phyloP scores from a whole-genome alignment of 192 early-diverging fungal species.

The Geosiphon pyriformis region DNA sequence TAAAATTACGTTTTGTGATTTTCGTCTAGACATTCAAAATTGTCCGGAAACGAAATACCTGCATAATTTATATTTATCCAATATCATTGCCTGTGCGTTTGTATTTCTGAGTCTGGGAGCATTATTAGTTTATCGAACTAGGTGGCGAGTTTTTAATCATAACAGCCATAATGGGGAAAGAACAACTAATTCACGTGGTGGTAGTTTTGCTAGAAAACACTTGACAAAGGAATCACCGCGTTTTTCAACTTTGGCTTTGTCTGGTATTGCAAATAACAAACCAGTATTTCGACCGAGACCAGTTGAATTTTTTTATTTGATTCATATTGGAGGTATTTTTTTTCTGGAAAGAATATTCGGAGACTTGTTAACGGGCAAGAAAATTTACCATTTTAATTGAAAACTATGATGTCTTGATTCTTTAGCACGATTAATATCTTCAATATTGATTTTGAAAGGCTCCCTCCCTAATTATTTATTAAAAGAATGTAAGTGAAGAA shows the following conservation, averaged over 20 bases:
- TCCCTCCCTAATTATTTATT: neutral
- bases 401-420: no score
- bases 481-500: neutral
- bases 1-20: neutral
- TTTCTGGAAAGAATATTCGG: no score
- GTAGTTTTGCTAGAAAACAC: neutral
- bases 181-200: neutral
- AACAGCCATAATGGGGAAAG: neutral
- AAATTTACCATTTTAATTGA: no score
- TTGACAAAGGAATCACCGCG: neutral
- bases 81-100: neutral
- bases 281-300: neutral
- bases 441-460: neutral
- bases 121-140: neutral
- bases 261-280: neutral
- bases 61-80: neutral
- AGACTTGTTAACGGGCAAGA: no score
- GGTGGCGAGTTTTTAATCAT: no score
- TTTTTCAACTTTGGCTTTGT: neutral
- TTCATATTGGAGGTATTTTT: neutral
- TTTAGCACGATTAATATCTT: neutral
- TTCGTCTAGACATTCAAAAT: neutral
- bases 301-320: neutral
- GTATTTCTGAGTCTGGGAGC: neutral
- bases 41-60: neutral